Percentiles rank a stretch among this genome's conserved stretches.
Conservation (phyloP, 192 early-diverging fungal species). For the Coemansia sp. region DNA sequence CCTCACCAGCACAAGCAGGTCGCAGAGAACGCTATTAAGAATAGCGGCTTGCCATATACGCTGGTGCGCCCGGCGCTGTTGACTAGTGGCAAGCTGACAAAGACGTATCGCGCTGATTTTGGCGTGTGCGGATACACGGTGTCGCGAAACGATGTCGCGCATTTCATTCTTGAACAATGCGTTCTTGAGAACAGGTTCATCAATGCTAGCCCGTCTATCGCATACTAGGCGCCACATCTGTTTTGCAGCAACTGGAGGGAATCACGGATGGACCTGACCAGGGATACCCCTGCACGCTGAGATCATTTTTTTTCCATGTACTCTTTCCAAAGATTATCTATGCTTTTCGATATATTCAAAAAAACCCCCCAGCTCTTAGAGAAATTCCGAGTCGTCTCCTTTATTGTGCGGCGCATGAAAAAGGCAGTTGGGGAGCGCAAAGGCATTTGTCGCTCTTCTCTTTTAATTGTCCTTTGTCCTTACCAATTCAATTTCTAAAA, state of each 20-base stretch:
- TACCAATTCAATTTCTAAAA: background rate
- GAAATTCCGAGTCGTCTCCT: background rate
- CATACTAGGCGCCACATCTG: conserved; percentile 18
- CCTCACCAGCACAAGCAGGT: conserved; percentile 38
- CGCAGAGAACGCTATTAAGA: conserved; percentile 32
- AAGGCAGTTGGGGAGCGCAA: background rate
- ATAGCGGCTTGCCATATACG: conserved; percentile 43
- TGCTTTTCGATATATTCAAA: background rate
- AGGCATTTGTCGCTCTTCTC: background rate
- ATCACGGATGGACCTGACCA: background rate
- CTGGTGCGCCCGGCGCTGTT: conserved; percentile 54
- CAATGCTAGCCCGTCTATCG: conserved; percentile 30
- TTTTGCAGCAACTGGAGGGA: background rate
- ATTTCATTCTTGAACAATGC: conserved; percentile 53
- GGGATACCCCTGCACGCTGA: conserved; percentile 1
- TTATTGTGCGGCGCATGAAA: background rate
- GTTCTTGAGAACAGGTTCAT: conserved; percentile 34
- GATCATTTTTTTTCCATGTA: background rate
- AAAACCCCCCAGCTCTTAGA: background rate
- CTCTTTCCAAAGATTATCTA: conserved; percentile 3
- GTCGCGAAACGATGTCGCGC: conserved; percentile 54
- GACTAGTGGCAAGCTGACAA: conserved; percentile 37
- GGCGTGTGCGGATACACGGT: conserved; percentile 49
- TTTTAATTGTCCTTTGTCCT: background rate
- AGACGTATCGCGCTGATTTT: conserved; percentile 35